Evolutionary conservation across 2,329 filamentous ascomycete genomes (phyloP).

Genomic region (Arthrobotrys pseudoclavata): DNA sequence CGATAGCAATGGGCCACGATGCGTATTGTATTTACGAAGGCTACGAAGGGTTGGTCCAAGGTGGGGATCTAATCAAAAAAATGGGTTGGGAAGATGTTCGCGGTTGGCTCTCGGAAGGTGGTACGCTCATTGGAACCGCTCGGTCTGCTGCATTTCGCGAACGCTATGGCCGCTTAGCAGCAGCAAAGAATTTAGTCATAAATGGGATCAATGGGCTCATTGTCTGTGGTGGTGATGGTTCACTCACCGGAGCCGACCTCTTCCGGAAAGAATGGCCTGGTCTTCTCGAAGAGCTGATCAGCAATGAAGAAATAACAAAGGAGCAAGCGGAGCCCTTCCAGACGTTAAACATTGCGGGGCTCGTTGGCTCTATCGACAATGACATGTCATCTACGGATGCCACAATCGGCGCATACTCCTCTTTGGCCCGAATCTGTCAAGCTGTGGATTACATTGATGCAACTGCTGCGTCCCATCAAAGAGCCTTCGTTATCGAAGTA

Average conservation of each 20-base stretch:
- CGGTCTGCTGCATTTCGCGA: conserved; percentile 93
- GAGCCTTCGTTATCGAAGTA: conserved; percentile 97
- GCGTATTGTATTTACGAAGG: conserved; percentile 89
- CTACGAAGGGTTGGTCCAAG: conserved; percentile 93
- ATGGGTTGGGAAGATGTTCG: conserved; percentile 95
- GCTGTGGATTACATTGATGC: conserved; percentile 97
- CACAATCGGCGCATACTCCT: conserved; percentile 96
- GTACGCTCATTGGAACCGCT: conserved; percentile 95
- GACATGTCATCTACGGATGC: conserved; percentile 97
- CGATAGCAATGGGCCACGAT: conserved; percentile 85
- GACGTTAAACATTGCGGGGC: conserved; percentile 93
- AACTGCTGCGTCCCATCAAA: conserved; percentile 91
- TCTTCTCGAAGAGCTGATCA: conserved; percentile 85
- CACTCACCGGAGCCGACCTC: conserved; percentile 92
- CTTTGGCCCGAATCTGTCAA: conserved; percentile 91
- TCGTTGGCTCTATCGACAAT: conserved; percentile 98
- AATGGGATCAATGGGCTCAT: conserved; percentile 95
- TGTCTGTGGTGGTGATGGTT: conserved; percentile 97
- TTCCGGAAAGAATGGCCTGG: conserved; percentile 94
- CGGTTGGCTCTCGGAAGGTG: conserved; percentile 92
- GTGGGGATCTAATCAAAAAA: conserved; percentile 86
- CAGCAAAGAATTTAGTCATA: conserved; percentile 93
- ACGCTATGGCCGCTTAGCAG: conserved; percentile 82
- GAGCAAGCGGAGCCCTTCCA: conserved; percentile 82
- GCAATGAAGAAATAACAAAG: conserved; percentile 77